A percentile compares a stretch with the other conserved stretches of the same genome.
phyloP scores from a whole-genome alignment of 306 rosid species.

The Morella rubra region DNA sequence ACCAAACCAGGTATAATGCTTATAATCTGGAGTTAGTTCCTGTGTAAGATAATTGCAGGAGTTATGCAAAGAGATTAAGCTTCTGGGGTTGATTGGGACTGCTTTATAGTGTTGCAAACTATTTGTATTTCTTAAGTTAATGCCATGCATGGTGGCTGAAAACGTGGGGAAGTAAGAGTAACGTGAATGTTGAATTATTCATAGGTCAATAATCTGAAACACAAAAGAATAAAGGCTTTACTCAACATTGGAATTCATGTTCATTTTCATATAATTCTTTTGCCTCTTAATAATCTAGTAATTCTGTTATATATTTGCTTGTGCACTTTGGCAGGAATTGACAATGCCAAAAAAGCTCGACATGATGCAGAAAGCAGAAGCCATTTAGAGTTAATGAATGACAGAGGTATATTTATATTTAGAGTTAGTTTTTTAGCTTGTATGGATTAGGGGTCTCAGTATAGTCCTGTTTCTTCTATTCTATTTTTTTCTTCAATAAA shows the following conservation, averaged over 20 bases:
- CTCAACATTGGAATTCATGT: not conserved
- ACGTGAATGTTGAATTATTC: not conserved
- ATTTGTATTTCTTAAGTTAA: not conserved
- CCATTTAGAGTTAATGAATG: constrained; percentile 8
- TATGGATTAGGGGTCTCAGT: no score
- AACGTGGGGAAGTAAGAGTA: not conserved
- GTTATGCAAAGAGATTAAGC: not conserved
- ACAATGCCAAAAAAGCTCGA: constrained; percentile 15
- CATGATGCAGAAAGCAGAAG: constrained; percentile 22
- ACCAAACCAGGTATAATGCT: not conserved
- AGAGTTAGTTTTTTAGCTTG: no score
- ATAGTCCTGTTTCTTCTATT: no score
- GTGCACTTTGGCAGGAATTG: constrained; percentile 3
- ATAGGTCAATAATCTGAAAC: not conserved
- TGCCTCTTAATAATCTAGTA: not conserved
- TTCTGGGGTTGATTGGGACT: constrained; percentile 1
- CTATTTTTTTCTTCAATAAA: no score
- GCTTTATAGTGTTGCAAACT: not conserved
- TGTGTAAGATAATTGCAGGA: not conserved
- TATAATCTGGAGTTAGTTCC: not conserved
- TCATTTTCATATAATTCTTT: not conserved
- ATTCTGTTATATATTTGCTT: not conserved
- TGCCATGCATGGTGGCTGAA: not conserved
- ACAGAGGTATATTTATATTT: constrained; percentile 13
- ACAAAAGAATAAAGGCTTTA: not conserved